Percentiles rank a stretch among this genome's conserved stretches.
phyloP scores from a whole-genome alignment of 768 basidiomycete species.

The Aureoboletus auriporus region DNA sequence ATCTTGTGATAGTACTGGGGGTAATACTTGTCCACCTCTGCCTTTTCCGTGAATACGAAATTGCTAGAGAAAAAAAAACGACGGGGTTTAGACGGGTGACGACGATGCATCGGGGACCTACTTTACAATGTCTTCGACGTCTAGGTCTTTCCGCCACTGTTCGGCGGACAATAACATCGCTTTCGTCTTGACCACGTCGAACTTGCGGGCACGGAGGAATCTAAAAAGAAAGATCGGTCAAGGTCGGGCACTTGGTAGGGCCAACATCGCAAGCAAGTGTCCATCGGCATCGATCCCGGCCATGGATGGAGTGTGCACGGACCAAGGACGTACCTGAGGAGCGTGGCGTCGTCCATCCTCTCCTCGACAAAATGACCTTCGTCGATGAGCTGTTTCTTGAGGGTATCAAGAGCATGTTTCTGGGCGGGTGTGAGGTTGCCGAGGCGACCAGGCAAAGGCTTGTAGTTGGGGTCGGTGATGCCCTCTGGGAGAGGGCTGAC shows the following conservation, averaged over 20 bases:
- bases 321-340: constrained; percentile 51
- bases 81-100: background rate
- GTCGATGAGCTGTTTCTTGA: constrained; percentile 60
- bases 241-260: background rate
- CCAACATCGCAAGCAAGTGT: background rate
- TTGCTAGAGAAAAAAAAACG: constrained; percentile 39
- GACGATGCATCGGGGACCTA: constrained; percentile 30
- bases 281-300: constrained; percentile 16
- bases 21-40: constrained; percentile 85
- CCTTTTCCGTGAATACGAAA: constrained; percentile 84
- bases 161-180: constrained; percentile 79
- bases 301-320: background rate
- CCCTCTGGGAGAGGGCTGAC: constrained; percentile 55
- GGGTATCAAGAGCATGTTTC: constrained; percentile 60
- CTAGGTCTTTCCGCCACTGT: constrained; percentile 86
- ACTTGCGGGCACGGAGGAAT: constrained; percentile 91
- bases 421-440: constrained; percentile 73
- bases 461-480: constrained; percentile 61
- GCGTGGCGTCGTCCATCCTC: constrained; percentile 66
- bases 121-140: constrained; percentile 71
- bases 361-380: constrained; percentile 58
- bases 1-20: constrained; percentile 96
- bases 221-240: constrained; percentile 33
- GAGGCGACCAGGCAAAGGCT: constrained; percentile 65
- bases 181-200: constrained; percentile 80